Base-by-base conservation (phyloP, 805 yeast genomes). In the Candida rishiriensis region DNA sequence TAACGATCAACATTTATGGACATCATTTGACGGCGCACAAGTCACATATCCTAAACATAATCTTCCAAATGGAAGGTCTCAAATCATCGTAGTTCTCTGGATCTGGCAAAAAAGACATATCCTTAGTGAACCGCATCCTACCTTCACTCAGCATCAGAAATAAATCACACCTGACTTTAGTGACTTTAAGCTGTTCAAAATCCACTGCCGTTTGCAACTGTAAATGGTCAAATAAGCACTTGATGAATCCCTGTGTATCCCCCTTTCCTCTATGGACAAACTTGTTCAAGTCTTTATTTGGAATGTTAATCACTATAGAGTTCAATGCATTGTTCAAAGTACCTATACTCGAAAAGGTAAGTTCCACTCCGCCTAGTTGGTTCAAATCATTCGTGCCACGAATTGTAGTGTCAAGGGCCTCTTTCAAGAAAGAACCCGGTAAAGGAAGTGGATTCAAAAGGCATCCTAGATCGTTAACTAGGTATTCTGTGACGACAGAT, bases 121-220 rank as follows among this genome's bases (percentile, higher is more conserved):
- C 51, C 21, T 37, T 45, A 5, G 60, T 45, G 32, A 66, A 58
- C 21, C 56, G 52, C 3, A 66, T 34, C 17, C 48, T 53, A 2
- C 69, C 71, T 28, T 64, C 66, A 26, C 50, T 38, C 14, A 53
- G 32, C 10, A 65, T 29, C 13, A 55, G 37, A 44, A 61, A 66
- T 18, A 65, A 40, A 16, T 51, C 41, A 44, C 65, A 59, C 29
- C 64, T 50, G 10, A 65, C 38, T 40, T 55, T 56, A 2, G 63
- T 53, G 15, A 66, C 49, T 12, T 41, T 42, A 2, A 64, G 42
- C 31, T 57, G 44, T 33, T 50, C 41, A 35, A 66, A 60, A 36
- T 56, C 52, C 5, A 66, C 54, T 1, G 65, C 54, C 2, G 68
- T 55, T 34, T 53, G 50, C 6, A 42, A 17, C 12, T 42, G 33